Percentiles rank a stretch among this genome's conserved stretches.
phyloP scores from a whole-genome alignment of 1,139 yeast species.

The Tardiomyces blankii region DNA sequence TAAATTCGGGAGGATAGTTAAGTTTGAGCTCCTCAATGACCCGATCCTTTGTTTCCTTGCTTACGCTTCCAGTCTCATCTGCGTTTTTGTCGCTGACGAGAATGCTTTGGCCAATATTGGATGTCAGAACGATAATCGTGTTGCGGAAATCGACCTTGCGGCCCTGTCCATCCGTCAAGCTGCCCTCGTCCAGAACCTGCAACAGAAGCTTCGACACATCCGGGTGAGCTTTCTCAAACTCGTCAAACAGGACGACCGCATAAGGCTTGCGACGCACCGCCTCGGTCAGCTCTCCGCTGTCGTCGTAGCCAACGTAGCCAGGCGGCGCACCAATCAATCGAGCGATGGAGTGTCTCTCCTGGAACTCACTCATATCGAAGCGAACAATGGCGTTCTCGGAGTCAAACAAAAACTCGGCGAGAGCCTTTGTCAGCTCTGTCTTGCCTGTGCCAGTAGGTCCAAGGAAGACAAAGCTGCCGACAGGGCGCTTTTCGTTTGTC shows the following conservation, averaged over 20 bases:
- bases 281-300: slow-evolving; percentile 86
- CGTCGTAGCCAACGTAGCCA: slow-evolving; percentile 94
- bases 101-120: slow-evolving; percentile 90
- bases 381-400: slow-evolving; percentile 78
- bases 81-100: slow-evolving; percentile 49
- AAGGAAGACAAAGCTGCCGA: slow-evolving; percentile 88
- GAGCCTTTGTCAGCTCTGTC: slow-evolving; percentile 84
- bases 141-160: slow-evolving; percentile 88
- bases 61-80: slow-evolving; percentile 37
- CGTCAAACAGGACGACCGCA: slow-evolving; percentile 86
- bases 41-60: slow-evolving; percentile 36
- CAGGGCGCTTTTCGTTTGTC: slow-evolving; percentile 87
- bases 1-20: slow-evolving; percentile 85
- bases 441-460: slow-evolving; percentile 99
- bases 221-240: slow-evolving; percentile 93
- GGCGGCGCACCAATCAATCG: slow-evolving; percentile 96
- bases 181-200: slow-evolving; percentile 93
- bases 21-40: slow-evolving; percentile 59
- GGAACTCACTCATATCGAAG: slow-evolving; percentile 97
- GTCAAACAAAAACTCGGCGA: slow-evolving; percentile 85
- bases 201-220: slow-evolving; percentile 80
- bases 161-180: slow-evolving; percentile 89
- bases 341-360: slow-evolving; percentile 84
- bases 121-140: slow-evolving; percentile 93
- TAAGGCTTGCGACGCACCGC: slow-evolving; percentile 94